A percentile compares a stretch with the other conserved stretches of the same genome.
Conservation (phyloP, 768 basidiomycete species). For the Panaeolus papilionaceus region DNA sequence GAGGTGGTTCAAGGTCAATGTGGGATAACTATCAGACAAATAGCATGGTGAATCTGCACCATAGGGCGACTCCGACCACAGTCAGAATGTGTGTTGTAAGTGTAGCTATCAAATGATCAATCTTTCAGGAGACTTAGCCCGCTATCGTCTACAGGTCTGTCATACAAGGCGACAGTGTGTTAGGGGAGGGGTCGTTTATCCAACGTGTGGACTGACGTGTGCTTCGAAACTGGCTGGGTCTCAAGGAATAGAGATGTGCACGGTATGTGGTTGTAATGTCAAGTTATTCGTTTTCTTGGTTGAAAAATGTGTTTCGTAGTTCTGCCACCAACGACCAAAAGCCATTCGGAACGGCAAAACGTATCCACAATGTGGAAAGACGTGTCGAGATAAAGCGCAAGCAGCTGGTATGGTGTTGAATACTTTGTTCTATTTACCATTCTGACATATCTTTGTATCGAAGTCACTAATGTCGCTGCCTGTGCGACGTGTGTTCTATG, state of each 20-base stretch:
- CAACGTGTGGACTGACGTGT: slow-evolving; percentile 32
- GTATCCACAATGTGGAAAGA: slow-evolving; percentile 32
- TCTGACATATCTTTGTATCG: neutral
- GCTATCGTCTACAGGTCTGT: slow-evolving; percentile 24
- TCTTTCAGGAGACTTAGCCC: neutral
- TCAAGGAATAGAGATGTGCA: slow-evolving; percentile 27
- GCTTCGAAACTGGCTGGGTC: slow-evolving; percentile 23
- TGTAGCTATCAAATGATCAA: neutral
- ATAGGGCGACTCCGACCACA: slow-evolving; percentile 16
- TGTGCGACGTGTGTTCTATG: slow-evolving; percentile 35
- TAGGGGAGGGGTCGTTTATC: slow-evolving; percentile 28
- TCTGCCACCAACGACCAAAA: slow-evolving; percentile 30
- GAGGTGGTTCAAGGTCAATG: neutral
- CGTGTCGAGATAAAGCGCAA: slow-evolving; percentile 31
- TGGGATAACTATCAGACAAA: neutral
- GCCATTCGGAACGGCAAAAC: slow-evolving; percentile 23
- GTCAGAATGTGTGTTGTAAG: slow-evolving; percentile 22
- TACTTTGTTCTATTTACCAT: neutral
- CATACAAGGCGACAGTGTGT: slow-evolving; percentile 24
- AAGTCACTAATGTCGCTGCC: slow-evolving; percentile 20
- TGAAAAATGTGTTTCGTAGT: slow-evolving; percentile 19
- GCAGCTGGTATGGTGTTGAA: slow-evolving; percentile 11
- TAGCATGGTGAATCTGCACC: neutral
- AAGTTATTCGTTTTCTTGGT: neutral
- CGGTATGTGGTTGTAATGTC: slow-evolving; percentile 22